Evolutionary conservation across 805 yeast species (phyloP).

Genomic region (Clavispora carvajalis): DNA sequence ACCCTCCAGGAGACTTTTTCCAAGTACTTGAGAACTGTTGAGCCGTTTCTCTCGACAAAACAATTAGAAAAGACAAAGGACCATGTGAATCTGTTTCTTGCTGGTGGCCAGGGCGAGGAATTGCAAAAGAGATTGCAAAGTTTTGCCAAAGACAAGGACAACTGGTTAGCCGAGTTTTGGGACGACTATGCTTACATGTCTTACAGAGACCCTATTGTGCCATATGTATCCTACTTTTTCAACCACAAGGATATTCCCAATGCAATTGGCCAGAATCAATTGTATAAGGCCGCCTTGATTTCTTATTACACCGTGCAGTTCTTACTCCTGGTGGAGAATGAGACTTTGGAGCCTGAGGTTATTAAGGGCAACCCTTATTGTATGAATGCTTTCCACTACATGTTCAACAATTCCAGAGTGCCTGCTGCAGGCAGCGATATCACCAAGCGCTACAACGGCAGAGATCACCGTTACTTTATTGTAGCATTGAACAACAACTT

Average conservation of each 20-base stretch:
- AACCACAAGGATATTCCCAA: conserved; percentile 67
- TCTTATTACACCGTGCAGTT: conserved; percentile 64
- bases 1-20: conserved; percentile 62
- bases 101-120: conserved; percentile 59
- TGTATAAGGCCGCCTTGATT: conserved; percentile 71
- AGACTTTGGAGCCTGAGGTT: conserved; percentile 77
- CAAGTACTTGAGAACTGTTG: conserved; percentile 65
- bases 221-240: conserved; percentile 88
- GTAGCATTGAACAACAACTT: conserved; percentile 74
- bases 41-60: conserved; percentile 54
- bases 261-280: conserved; percentile 56
- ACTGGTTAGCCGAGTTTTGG: conserved; percentile 93
- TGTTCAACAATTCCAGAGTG: conserved; percentile 86
- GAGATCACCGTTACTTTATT: conserved; percentile 58
- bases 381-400: conserved; percentile 85
- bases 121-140: conserved; percentile 62
- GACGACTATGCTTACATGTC: conserved; percentile 88
- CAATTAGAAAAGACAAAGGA: conserved; percentile 48
- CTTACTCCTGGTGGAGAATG: conserved; percentile 59
- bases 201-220: conserved; percentile 91
- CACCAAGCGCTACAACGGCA: conserved; percentile 47
- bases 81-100: conserved; percentile 61
- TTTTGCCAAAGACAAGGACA: conserved; percentile 59
- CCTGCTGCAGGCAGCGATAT: conserved; percentile 66
- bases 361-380: conserved; percentile 78